These are phyloP conservation scores for Cudoniella acicularis DNA, from an alignment of 495 filamentous ascomycete species.

Conservation along the genomic window DNA sequence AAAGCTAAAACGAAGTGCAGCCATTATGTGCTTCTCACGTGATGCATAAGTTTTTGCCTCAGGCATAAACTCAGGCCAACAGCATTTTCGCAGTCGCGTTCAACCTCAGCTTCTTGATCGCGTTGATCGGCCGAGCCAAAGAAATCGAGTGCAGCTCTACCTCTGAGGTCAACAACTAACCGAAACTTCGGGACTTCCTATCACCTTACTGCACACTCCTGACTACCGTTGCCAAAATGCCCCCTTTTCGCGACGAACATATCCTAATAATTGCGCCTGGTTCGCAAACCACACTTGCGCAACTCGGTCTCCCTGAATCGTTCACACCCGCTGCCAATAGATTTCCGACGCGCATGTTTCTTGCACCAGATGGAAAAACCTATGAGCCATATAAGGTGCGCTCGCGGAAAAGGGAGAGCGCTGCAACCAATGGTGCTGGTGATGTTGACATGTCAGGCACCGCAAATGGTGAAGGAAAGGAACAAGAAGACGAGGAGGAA, in stretches of 20 bases:
- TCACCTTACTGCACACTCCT: background rate
- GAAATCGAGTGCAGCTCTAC: background rate
- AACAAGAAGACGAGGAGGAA: constrained; percentile 41
- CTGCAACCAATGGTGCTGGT: constrained; percentile 33
- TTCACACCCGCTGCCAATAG: constrained; percentile 81
- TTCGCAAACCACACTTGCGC: constrained; percentile 88
- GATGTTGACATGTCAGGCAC: constrained; percentile 47
- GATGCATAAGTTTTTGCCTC: background rate
- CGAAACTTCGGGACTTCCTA: background rate
- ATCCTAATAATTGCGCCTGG: constrained; percentile 79
- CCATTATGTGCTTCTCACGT: background rate
- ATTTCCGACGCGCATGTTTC: constrained; percentile 91
- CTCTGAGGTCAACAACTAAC: background rate
- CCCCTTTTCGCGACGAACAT: constrained; percentile 46
- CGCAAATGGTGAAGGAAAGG: constrained; percentile 26
- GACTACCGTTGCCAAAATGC: constrained; percentile 13
- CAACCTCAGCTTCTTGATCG: background rate
- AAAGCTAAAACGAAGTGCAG: too few relatives aligned
- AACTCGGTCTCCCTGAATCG: constrained; percentile 86
- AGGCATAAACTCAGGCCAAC: too few relatives aligned
- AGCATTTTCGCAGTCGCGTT: background rate
- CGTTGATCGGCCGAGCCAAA: background rate
- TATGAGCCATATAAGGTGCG: constrained; percentile 82
- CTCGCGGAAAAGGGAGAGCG: constrained; percentile 57
- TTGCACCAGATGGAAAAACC: constrained; percentile 61